Conservation (phyloP, 495 filamentous ascomycete genomes). For the Penicillium paradoxum region DNA sequence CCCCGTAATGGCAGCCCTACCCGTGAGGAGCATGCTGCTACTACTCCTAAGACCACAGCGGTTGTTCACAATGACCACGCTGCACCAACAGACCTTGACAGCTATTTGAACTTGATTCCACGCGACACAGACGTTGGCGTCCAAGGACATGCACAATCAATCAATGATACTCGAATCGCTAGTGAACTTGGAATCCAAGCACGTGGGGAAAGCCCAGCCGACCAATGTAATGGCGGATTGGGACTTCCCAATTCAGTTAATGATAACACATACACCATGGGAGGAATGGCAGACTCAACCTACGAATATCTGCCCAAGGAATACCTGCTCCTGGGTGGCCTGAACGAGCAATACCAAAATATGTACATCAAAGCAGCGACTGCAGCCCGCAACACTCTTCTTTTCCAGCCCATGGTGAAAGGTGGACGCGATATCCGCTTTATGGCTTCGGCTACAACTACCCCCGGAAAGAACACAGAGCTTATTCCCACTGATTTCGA, state of each 20-base stretch:
- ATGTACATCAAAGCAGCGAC: conserved; percentile 76
- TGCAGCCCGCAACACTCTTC: conserved; percentile 65
- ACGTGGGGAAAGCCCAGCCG: neutral
- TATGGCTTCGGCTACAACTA: conserved; percentile 46
- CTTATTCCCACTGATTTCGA: conserved; percentile 25
- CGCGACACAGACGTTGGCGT: conserved; percentile 18
- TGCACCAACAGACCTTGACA: conserved; percentile 24
- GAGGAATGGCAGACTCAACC: conserved; percentile 80
- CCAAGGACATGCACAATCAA: conserved; percentile 24
- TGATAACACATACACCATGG: conserved; percentile 60
- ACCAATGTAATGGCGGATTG: conserved; percentile 30
- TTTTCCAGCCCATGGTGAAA: conserved; percentile 81
- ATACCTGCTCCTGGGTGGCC: conserved; percentile 70
- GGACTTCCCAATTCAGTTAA: conserved; percentile 17
- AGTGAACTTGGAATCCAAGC: neutral
- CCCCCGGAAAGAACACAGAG: conserved; percentile 17
- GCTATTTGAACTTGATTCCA: conserved; percentile 21
- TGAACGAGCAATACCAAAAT: conserved; percentile 69
- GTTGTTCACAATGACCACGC: conserved; percentile 14
- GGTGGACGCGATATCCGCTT: conserved; percentile 73
- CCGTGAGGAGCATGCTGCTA: neutral
- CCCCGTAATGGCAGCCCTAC: conserved; percentile 4
- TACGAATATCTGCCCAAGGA: conserved; percentile 95
- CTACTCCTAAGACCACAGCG: neutral
- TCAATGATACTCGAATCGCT: conserved; percentile 13